Conservation (phyloP, 345 rosid genomes). For the Eucalyptus tenuipes region DNA sequence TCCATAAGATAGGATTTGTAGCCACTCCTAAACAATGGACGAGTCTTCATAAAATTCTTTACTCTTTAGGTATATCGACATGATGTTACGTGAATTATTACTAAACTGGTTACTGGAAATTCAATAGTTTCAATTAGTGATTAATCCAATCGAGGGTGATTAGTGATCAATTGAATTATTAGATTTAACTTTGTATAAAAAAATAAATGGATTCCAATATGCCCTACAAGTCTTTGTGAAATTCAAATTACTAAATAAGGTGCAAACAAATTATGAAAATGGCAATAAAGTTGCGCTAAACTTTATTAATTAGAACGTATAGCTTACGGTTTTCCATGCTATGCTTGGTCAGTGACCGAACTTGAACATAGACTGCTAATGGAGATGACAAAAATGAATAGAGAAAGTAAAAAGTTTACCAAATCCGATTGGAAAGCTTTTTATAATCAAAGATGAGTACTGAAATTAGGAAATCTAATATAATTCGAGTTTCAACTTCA, state of each 20-base stretch:
- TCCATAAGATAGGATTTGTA: not conserved
- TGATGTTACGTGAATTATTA: not conserved
- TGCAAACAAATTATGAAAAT: not conserved
- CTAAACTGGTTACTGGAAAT: not conserved
- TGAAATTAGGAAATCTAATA: not conserved
- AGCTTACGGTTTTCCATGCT: not conserved
- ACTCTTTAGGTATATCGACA: not conserved
- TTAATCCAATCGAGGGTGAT: not conserved
- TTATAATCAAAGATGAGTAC: not conserved
- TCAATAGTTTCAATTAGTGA: not conserved
- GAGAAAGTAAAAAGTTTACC: not conserved
- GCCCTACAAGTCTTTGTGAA: not conserved
- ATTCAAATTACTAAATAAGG: not conserved
- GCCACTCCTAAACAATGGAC: not conserved
- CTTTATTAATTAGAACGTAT: not conserved
- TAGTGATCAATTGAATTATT: too few relatives aligned
- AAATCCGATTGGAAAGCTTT: not conserved
- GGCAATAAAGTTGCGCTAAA: not conserved
- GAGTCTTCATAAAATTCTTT: not conserved
- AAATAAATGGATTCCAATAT: not conserved
- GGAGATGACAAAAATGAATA: not conserved
- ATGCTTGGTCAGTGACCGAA: not conserved
- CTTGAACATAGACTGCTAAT: not conserved
- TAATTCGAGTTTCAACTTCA: not conserved
- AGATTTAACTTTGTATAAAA: not conserved